Percentiles rank a stretch among this genome's conserved stretches.
Evolutionary conservation across 371 early-diverging fungal genomes (phyloP).

Genomic region (Rhizomucor pusillus): DNA sequence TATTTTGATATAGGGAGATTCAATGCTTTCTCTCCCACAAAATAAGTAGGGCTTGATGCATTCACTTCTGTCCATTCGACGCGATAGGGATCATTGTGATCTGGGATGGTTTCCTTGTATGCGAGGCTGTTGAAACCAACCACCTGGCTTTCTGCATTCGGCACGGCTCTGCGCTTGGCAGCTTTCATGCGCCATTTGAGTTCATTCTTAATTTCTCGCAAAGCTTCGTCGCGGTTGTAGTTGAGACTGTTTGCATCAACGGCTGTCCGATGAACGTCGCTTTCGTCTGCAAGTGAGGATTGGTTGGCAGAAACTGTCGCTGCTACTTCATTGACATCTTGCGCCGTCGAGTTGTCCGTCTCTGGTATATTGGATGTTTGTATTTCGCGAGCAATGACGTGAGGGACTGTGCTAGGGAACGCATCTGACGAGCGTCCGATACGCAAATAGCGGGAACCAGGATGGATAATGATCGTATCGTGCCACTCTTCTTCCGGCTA

Average conservation of each 20-base stretch:
- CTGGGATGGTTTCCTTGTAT: slow-evolving; percentile 68
- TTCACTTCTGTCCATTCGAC: slow-evolving; percentile 77
- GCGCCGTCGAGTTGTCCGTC: slow-evolving; percentile 18
- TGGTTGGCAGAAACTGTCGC: slow-evolving; percentile 4
- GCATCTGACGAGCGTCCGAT: slow-evolving; percentile 83
- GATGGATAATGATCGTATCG: slow-evolving; percentile 80
- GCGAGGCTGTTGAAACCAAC: slow-evolving; percentile 69
- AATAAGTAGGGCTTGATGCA: slow-evolving; percentile 30
- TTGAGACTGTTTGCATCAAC: slow-evolving; percentile 9
- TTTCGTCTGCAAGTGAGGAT: slow-evolving; percentile 5
- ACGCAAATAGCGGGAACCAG: slow-evolving; percentile 80
- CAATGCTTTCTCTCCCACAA: slow-evolving; percentile 63
- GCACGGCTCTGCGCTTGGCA: slow-evolving; percentile 74
- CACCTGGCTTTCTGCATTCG: slow-evolving; percentile 73
- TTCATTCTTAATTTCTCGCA: slow-evolving; percentile 57
- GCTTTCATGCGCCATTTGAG: slow-evolving; percentile 74
- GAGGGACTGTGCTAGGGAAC: slow-evolving; percentile 74
- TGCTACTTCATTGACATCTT: slow-evolving; percentile 18
- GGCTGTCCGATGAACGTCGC: slow-evolving; percentile 5
- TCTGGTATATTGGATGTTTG: slow-evolving; percentile 1
- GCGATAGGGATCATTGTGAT: slow-evolving; percentile 88
- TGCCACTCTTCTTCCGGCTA: slow-evolving; percentile 48
- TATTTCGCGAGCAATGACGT: slow-evolving; percentile 73
- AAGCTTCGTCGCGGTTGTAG: slow-evolving; percentile 23
- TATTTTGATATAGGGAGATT: slow-evolving; percentile 36